Base-by-base conservation (phyloP, 345 rosid genomes). In the Hypericum androsaemum region DNA sequence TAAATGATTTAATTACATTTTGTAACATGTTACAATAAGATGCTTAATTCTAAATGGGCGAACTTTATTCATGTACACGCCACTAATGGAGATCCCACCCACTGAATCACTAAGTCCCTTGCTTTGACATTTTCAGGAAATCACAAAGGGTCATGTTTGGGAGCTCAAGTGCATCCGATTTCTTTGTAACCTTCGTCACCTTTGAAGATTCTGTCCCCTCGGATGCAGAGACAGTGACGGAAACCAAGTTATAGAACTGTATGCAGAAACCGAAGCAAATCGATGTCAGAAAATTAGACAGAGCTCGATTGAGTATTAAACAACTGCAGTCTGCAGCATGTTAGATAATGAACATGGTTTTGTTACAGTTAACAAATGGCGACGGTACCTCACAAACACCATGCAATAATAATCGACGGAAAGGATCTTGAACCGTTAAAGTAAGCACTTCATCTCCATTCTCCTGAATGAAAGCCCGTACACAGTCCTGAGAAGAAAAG, bases 371-470 rank as follows among this genome's bases (percentile, higher is more conserved):
- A n/a, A n/a, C n/a, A n/a, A n/a, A n/a, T n/a, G n/a, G n/a, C n/a
- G n/a, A n/a, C n/a, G n/a, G 43, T 79, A 84, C 96, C 96, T 90
- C 96, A 61, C 96, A 84, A 47, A 86, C 87, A 66, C 95, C 98
- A 55, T 90, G 98, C 63, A 90, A 75, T 67, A 90, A 64, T 72
- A 90, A 73, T 72, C 98, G 71, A 40, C 77, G 96, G 54, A 90
- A 90, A 28, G 96, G 88, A 60, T 90, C 98, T 73, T 82, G 92
- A 68, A 90, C 88, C 64, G 59, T 66, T 37, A 87, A 70, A 17
- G 68, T 65, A 48, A 90, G 92, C 54, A 69, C 73, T 36, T 72
- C 85, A 54, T 74, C 79, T 50, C 54, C 55, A n/a, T 76, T 64
- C 52, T 74, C 86, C 38, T 64, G 65, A 44, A 87, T 66, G 71